Evolutionary conservation across 2,329 filamentous ascomycete species (phyloP).

Genomic region (Microthyrium microscopicum): DNA sequence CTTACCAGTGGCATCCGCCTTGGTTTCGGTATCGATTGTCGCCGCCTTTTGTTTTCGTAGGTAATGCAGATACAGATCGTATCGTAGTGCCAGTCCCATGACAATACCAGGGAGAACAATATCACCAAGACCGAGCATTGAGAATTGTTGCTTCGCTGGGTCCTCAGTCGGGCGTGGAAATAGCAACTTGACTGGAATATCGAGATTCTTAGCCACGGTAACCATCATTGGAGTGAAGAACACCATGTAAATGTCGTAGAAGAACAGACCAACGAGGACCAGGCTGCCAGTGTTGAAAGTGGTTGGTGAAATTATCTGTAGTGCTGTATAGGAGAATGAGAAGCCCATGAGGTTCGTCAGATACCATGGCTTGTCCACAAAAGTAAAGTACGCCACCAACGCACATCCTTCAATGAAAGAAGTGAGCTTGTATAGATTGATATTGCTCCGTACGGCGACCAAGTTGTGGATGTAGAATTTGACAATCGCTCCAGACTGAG

Average conservation of each 20-base stretch:
- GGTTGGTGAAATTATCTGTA: slow-evolving; percentile 75
- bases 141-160: slow-evolving; percentile 25
- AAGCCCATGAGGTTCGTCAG: slow-evolving; percentile 78
- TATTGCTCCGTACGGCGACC: slow-evolving; percentile 31
- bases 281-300: slow-evolving; percentile 69
- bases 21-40: slow-evolving; percentile 15
- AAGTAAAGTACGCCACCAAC: slow-evolving; percentile 47
- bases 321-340: slow-evolving; percentile 66
- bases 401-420: slow-evolving; percentile 38
- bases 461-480: slow-evolving; percentile 37
- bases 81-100: slow-evolving; percentile 74
- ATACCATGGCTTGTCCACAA: slow-evolving; percentile 45
- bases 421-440: slow-evolving; percentile 37
- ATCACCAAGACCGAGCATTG: slow-evolving; percentile 88
- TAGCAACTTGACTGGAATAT: slow-evolving; percentile 83
- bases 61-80: slow-evolving; percentile 78
- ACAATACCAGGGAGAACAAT: slow-evolving; percentile 86
- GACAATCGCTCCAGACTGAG: slow-evolving; percentile 34
- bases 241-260: slow-evolving; percentile 90
- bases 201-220: slow-evolving; percentile 72
- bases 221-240: slow-evolving; percentile 80
- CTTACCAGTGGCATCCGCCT: slow-evolving; percentile 12
- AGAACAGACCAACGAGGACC: slow-evolving; percentile 64
- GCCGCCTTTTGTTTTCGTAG: slow-evolving; percentile 39
- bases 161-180: slow-evolving; percentile 46